Evolutionary conservation across 176 grass and related monocot species (phyloP).

Genomic region (Paspalum vaginatum): DNA sequence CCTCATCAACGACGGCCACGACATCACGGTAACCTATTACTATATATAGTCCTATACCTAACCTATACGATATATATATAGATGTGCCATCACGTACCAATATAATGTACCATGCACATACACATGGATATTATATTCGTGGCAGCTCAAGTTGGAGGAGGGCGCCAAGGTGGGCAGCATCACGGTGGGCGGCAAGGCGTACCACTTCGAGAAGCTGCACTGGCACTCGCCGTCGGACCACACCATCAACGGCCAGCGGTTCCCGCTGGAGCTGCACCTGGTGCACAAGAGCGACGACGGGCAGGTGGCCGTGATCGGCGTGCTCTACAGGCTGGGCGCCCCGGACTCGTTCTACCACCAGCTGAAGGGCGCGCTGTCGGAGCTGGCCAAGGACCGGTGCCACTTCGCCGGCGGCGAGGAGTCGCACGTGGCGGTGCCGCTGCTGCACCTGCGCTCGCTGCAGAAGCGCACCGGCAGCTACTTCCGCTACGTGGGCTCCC

Average conservation of each 20-base stretch:
- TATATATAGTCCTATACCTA: no score
- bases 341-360: conserved; percentile 70
- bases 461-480: conserved; percentile 59
- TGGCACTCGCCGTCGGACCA: conserved; percentile 90
- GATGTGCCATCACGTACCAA: no score
- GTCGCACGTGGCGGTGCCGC: neutral
- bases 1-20: conserved; percentile 60
- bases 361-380: conserved; percentile 38
- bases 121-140: neutral
- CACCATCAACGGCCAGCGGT: conserved; percentile 72
- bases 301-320: conserved; percentile 44
- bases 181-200: conserved; percentile 34
- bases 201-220: conserved; percentile 44
- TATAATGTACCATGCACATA: no score
- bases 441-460: conserved; percentile 46
- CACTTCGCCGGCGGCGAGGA: conserved; percentile 34
- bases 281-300: conserved; percentile 53
- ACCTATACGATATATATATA: no score
- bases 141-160: conserved; percentile 50
- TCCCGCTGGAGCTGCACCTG: conserved; percentile 67
- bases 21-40: conserved; percentile 22
- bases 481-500: conserved; percentile 73
- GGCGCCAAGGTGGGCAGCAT: conserved; percentile 21
- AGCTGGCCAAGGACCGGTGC: conserved; percentile 39
- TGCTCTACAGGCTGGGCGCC: conserved; percentile 60